phyloP scores from a whole-genome alignment of 768 basidiomycete species.

The Mycena alexandri region DNA sequence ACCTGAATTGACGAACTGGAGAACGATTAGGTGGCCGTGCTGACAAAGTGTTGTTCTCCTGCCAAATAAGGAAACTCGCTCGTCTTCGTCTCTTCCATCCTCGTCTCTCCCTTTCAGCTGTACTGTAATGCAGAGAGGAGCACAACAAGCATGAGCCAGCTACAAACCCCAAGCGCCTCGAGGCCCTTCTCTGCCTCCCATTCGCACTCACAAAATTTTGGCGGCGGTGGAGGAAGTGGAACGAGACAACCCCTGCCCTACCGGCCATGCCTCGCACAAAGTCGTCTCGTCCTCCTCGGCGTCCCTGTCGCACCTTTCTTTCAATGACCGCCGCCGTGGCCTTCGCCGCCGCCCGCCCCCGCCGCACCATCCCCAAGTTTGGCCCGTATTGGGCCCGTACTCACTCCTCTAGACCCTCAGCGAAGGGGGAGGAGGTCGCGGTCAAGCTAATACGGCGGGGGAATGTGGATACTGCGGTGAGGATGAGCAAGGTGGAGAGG shows the following conservation, averaged over 20 bases:
- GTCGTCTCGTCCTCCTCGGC: conserved; percentile 45
- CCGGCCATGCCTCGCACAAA: conserved; percentile 45
- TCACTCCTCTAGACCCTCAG: conserved; percentile 96
- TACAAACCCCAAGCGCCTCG: too few species aligned
- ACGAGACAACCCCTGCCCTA: conserved; percentile 31
- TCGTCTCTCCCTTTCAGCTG: too few species aligned
- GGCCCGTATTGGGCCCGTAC: conserved; percentile 97
- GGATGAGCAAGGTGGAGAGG: conserved; percentile 95
- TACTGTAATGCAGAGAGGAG: too few species aligned
- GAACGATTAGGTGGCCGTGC: too few species aligned
- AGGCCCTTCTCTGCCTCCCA: too few species aligned
- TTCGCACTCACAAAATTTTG: too few species aligned
- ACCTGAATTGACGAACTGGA: too few species aligned
- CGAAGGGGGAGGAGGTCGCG: conserved; percentile 98
- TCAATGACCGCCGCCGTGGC: conserved; percentile 74
- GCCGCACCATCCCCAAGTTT: conserved; percentile 91
- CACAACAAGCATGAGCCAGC: too few species aligned
- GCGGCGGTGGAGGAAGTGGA: too few species aligned
- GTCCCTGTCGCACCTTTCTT: not conserved
- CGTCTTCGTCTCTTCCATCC: too few species aligned
- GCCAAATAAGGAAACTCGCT: too few species aligned
- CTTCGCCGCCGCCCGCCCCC: conserved; percentile 85
- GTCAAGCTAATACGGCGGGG: conserved; percentile 96
- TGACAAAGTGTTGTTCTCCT: too few species aligned
- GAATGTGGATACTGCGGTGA: conserved; percentile 86